Evolutionary conservation across 257 asterid genomes (phyloP), one percentile per base, ranked within the genome.

Genomic region (Solanum chilense): DNA sequence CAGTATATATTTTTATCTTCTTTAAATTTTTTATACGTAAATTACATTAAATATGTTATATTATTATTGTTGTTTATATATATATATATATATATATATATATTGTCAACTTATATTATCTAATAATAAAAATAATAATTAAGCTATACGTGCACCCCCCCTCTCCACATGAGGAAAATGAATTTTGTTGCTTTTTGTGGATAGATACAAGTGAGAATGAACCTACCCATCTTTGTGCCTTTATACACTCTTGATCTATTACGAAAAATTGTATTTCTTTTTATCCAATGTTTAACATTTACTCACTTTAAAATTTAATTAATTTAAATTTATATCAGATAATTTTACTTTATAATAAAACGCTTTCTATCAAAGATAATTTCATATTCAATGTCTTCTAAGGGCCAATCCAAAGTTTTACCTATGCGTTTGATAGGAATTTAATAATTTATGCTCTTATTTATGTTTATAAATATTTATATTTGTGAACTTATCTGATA

Each of bases 281-380:
- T 7, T 2, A 69, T 0, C 6, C 0, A 37, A 68, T 13, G 1
- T 66, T 68, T 10, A 12, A 3, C 25, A 68, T 27, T 3, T 1
- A 6, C 3, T 3, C 1, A 5, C 10, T n/a, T n/a, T 11, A 4
- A 7, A 31, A 0, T 69, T 31, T 69, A 23, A 33, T 33, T 71
- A 35, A 35, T 35, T 31, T 0, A 35, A 9, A 33, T 33, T 33
- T 4, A 9, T 18, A 5, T 33, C 0, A 1, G 1, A 0, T 0
- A 5, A 1, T 20, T 37, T 73, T 3, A 10, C 5, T 37, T 37
- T 35, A 11, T 23, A 33, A 16, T 35, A 5, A 20, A 69, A 9
- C 1, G 1, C 20, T 18, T 71, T 0, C 0, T 70, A 33, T 70
- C 0, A 70, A 33, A 70, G 3, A 29, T 15, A 9, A 15, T 31